A percentile compares a stretch with the other conserved stretches of the same genome.
phyloP scores from a whole-genome alignment of 2,329 filamentous ascomycete species.

The Botrytis deweyae region DNA sequence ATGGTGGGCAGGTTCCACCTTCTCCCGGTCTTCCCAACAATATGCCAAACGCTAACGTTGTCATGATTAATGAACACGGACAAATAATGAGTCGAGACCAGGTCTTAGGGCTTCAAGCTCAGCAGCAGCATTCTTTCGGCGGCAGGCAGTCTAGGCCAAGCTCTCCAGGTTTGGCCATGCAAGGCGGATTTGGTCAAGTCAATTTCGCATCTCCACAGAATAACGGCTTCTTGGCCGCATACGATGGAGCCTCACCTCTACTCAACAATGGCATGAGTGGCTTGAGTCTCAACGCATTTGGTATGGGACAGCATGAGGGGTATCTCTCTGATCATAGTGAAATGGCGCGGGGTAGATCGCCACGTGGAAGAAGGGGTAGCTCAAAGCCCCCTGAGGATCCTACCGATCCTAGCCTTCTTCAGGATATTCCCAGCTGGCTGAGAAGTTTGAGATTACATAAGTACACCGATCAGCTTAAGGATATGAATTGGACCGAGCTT shows the following conservation, averaged over 20 bases:
- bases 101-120: conserved; percentile 75
- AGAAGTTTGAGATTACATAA: conserved; percentile 94
- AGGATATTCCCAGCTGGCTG: conserved; percentile 96
- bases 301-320: conserved; percentile 69
- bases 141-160: conserved; percentile 80
- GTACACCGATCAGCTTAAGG: conserved; percentile 97
- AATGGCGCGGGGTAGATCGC: conserved; percentile 84
- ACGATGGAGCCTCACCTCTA: conserved; percentile 70
- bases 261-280: conserved; percentile 70
- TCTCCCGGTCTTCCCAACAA: conserved; percentile 65
- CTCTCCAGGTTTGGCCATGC: conserved; percentile 85
- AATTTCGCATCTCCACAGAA: conserved; percentile 86
- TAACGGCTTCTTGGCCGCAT: conserved; percentile 90
- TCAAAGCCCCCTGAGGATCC: conserved; percentile 98
- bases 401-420: conserved; percentile 82
- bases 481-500: conserved; percentile 93
- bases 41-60: conserved; percentile 71
- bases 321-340: conserved; percentile 95
- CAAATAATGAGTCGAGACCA: conserved; percentile 85
- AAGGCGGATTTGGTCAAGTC: conserved; percentile 63
- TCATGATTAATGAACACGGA: conserved; percentile 94
- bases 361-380: conserved; percentile 86
- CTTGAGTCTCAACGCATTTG: conserved; percentile 71
- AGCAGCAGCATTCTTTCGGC: conserved; percentile 55
- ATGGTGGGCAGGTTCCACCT: conserved; percentile 65